Base-by-base conservation (phyloP, 192 early-diverging fungal genomes). In the Thamnidium elegans region DNA sequence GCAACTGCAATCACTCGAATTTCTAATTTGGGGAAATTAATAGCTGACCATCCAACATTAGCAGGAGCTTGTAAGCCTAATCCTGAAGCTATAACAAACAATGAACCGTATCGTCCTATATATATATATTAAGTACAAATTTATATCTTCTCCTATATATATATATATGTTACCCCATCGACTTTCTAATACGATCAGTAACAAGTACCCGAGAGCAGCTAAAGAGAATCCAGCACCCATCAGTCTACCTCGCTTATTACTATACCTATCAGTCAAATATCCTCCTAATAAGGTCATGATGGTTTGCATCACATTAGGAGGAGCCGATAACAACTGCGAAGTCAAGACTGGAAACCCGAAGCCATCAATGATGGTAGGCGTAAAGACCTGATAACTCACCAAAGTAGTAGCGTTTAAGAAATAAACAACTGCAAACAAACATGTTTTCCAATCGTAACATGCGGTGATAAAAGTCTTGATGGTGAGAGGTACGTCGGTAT, bases 291-390 rank as follows among this genome's bases (percentile, higher is more conserved):
- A 26, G 5, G 63, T 47, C 7, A 50, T 45, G 19, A 67, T 19
- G 1, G 65, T 42, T 26, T 20, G 20, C 2, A 59, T 17, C 15
- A 63, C 32, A 14, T 53, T 48, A 14, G 66, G 66, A 8, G 71
- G 71, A n/a, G 66, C 66, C 6, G 66, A 63, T 10, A 73, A 50
- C 3, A 73, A 32, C 7, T 73, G 71, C 6, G 71, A 55, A 32
- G 55, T 56, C n/a, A 67, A 44, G 2, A 59, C 39, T n/a, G 71
- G 48, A 46, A 58, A 73, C 3, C 71, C 71, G 52, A 73, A 67
- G 15, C 62, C 67, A 39, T 55, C 52, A 55, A 69, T 69, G 7
- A 69, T 63, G 0, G 67, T 69, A 26, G 67, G 67, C 5, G 39
- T 17, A 56, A 69, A 69, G 10, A 69, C 20, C 1, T 10, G 17